Evolutionary conservation across 163 green algal species (phyloP).

Genomic region (Volvox carteri): DNA sequence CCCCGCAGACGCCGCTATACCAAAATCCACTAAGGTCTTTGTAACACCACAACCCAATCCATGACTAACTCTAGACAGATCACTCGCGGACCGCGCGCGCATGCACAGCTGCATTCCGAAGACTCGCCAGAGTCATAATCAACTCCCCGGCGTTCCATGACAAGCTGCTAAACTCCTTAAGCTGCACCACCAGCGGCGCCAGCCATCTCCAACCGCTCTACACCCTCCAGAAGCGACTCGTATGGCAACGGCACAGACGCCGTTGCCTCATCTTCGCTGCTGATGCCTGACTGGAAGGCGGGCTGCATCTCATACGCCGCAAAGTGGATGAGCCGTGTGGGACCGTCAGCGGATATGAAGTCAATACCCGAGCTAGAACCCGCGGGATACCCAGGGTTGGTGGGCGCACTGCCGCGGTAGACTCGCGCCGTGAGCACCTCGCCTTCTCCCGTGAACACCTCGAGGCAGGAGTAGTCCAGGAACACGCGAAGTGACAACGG

Average conservation of each 20-base stretch:
- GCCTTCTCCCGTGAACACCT: slow-evolving; percentile 82
- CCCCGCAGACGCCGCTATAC: too few species aligned
- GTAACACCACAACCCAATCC: too few species aligned
- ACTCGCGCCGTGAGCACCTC: slow-evolving; percentile 90
- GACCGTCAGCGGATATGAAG: slow-evolving; percentile 55
- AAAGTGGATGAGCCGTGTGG: slow-evolving; percentile 14
- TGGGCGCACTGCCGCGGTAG: slow-evolving; percentile 76
- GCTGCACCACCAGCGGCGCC: background rate
- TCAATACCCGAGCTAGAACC: slow-evolving; percentile 30
- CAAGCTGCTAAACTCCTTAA: too few species aligned
- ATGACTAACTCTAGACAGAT: too few species aligned
- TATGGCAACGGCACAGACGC: background rate
- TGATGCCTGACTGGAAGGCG: slow-evolving; percentile 12
- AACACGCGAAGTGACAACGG: slow-evolving; percentile 82
- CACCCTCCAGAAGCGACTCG: background rate
- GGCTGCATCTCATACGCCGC: slow-evolving; percentile 51
- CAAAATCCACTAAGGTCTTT: too few species aligned
- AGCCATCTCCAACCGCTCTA: background rate
- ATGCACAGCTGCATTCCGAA: too few species aligned
- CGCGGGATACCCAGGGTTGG: background rate
- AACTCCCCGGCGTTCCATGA: too few species aligned
- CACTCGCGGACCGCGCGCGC: too few species aligned
- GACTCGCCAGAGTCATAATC: too few species aligned
- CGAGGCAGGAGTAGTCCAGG: slow-evolving; percentile 84
- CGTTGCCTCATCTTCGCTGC: background rate